phyloP scores from a whole-genome alignment of 768 basidiomycete species.

The Arthromyces matolae region DNA sequence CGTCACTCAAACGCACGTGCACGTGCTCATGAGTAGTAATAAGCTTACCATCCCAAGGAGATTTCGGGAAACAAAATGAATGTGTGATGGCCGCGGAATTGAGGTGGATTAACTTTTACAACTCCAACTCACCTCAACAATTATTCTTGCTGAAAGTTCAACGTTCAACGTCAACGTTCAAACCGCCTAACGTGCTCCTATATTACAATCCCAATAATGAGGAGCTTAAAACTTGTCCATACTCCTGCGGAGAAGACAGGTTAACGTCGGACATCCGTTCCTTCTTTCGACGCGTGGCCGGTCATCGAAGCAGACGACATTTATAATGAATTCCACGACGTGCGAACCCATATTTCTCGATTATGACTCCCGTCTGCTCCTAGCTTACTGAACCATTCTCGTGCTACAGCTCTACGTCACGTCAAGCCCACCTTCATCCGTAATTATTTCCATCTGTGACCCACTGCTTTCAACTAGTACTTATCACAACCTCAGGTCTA shows the following conservation, averaged over 20 bases:
- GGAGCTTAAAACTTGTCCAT: too few relatives aligned
- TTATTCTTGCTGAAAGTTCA: too few relatives aligned
- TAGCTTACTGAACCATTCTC: constrained; percentile 18
- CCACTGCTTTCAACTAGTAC: constrained; percentile 8
- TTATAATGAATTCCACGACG: constrained; percentile 17
- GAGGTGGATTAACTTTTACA: too few relatives aligned
- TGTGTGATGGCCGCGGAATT: too few relatives aligned
- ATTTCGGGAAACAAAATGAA: too few relatives aligned
- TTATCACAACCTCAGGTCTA: constrained; percentile 1
- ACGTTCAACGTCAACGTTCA: too few relatives aligned
- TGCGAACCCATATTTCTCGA: constrained; percentile 15
- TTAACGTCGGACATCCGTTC: constrained; percentile 24
- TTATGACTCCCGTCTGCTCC: constrained; percentile 13
- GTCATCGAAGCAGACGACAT: constrained; percentile 24
- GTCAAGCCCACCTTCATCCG: constrained; percentile 25
- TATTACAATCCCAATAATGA: too few relatives aligned
- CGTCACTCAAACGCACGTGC: constrained; percentile 6
- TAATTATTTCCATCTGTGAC: constrained; percentile 9
- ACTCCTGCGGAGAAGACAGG: constrained; percentile 13
- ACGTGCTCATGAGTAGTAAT: background rate
- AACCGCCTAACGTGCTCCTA: too few relatives aligned
- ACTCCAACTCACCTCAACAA: too few relatives aligned
- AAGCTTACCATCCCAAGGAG: background rate
- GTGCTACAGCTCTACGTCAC: constrained; percentile 34
- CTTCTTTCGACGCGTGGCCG: constrained; percentile 22